Evolutionary conservation across 2,329 filamentous ascomycete species (phyloP).

Genomic region (Rachicladosporium sp.): DNA sequence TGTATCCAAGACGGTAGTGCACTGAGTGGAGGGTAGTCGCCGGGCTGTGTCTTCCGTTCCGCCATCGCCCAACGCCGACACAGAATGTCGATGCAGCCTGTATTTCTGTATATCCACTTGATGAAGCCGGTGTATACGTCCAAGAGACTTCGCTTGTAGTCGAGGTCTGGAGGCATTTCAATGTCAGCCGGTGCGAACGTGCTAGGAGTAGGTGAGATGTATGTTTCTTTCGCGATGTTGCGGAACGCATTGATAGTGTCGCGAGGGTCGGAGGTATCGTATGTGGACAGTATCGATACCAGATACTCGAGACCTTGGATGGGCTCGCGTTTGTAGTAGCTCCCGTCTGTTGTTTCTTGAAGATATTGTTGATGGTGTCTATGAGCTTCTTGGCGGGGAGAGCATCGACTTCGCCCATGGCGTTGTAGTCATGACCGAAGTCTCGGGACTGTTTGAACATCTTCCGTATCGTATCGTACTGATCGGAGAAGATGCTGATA

Average conservation of each 20-base stretch:
- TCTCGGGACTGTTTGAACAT: neutral
- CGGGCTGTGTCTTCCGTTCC: neutral
- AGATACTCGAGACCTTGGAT: conserved; percentile 5
- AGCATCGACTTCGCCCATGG: neutral
- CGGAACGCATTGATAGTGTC: conserved; percentile 1
- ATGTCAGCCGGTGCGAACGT: no score
- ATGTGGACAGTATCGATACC: conserved; percentile 1
- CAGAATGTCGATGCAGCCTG: conserved; percentile 14
- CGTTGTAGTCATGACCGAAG: neutral
- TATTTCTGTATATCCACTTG: conserved; percentile 6
- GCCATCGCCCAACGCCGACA: conserved; percentile 15
- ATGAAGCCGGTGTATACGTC: conserved; percentile 13
- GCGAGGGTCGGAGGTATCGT: neutral
- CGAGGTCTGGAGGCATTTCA: neutral
- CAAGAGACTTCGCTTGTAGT: conserved; percentile 5
- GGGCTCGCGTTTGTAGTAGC: neutral
- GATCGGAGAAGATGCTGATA: conserved; percentile 3
- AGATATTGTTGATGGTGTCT: conserved; percentile 4
- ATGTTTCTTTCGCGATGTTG: neutral
- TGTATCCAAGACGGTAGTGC: conserved; percentile 5
- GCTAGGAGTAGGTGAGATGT: neutral
- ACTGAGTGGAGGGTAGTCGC: neutral
- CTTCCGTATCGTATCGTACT: conserved; percentile 3
- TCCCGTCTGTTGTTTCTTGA: neutral
- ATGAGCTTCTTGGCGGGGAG: conserved; percentile 5